Evolutionary conservation across 2,329 filamentous ascomycete species (phyloP).

Genomic region (Nigrospora oryzae): DNA sequence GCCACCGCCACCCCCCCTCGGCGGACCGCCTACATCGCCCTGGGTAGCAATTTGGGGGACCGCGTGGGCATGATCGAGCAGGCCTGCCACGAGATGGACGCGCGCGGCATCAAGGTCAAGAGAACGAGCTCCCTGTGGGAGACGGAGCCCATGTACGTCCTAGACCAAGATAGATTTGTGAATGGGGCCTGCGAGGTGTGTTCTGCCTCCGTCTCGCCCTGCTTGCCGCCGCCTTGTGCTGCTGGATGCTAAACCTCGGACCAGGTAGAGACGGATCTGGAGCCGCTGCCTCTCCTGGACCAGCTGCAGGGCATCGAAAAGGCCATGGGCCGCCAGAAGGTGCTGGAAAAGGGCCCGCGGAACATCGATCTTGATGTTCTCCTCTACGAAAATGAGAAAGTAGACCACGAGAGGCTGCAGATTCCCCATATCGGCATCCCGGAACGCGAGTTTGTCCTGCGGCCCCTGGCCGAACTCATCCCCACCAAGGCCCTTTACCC

Average conservation of each 20-base stretch:
- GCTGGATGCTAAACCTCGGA: not conserved
- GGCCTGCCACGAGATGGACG: constrained; percentile 72
- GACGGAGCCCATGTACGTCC: constrained; percentile 93
- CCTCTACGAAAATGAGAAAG: constrained; percentile 61
- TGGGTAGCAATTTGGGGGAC: constrained; percentile 90
- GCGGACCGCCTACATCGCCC: constrained; percentile 66
- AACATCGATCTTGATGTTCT: constrained; percentile 94
- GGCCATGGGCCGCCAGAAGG: constrained; percentile 68
- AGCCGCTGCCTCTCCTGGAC: constrained; percentile 69
- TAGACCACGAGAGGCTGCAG: constrained; percentile 65
- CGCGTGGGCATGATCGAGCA: constrained; percentile 76
- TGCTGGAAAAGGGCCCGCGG: constrained; percentile 86
- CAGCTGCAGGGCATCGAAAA: constrained; percentile 78
- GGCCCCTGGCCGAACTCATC: constrained; percentile 70
- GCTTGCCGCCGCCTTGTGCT: not conserved
- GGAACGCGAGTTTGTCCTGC: constrained; percentile 88
- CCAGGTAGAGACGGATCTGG: constrained; percentile 72
- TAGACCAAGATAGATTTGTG: constrained; percentile 79
- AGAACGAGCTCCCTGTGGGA: constrained; percentile 88
- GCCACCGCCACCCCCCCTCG: constrained; percentile 12
- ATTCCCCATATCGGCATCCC: constrained; percentile 79
- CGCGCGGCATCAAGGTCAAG: constrained; percentile 61
- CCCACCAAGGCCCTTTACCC: constrained; percentile 44
- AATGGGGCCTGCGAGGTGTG: constrained; percentile 89
- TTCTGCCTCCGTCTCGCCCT: constrained; percentile 7